Evolutionary conservation across 2,329 filamentous ascomycete species (phyloP).

Genomic region (Fusarium napiforme): DNA sequence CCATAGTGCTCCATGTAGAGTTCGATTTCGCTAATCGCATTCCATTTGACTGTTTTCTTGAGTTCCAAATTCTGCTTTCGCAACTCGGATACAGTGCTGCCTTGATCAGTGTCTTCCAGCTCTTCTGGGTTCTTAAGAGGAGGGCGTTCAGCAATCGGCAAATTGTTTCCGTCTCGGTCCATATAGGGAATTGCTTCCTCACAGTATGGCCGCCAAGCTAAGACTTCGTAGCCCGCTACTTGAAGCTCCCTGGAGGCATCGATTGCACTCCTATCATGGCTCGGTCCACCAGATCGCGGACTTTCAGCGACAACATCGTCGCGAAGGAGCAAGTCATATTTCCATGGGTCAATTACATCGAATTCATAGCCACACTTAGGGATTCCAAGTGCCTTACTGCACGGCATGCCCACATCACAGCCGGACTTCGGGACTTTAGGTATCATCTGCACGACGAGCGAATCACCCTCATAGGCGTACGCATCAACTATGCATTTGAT

Average conservation of each 20-base stretch:
- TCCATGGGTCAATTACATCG: rapidly evolving
- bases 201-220: not conserved
- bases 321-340: rapidly evolving
- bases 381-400: too few relatives aligned
- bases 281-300: not conserved
- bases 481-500: too few relatives aligned
- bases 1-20: too few relatives aligned
- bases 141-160: not conserved
- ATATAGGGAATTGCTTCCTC: not conserved
- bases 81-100: not conserved
- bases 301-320: not conserved
- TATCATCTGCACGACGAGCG: too few relatives aligned
- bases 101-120: not conserved
- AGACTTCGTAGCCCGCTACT: not conserved
- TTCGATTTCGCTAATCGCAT: too few relatives aligned
- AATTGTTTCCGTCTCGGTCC: not conserved
- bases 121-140: rapidly evolving
- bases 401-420: too few relatives aligned
- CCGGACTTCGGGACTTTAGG: too few relatives aligned
- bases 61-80: not conserved
- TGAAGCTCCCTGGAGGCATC: not conserved
- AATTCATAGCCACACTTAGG: not conserved
- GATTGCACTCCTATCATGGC: not conserved
- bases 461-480: too few relatives aligned
- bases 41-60: too few relatives aligned